Evolutionary conservation across 257 asterid species (phyloP), one percentile per base, ranked within the genome.

Genomic region (Echium plantagineum): DNA sequence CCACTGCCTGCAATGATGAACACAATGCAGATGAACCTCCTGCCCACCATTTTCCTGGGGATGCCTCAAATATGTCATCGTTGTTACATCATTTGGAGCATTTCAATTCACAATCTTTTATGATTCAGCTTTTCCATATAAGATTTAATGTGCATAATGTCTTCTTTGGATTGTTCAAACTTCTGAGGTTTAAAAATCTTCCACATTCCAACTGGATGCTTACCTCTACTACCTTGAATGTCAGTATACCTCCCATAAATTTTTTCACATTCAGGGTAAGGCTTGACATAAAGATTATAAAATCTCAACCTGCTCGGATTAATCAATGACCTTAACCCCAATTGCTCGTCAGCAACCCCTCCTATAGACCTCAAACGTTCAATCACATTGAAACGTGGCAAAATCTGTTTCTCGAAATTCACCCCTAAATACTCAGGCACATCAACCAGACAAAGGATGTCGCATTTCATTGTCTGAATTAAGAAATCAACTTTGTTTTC

Each of bases 151-250:
- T 76, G 79, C 76, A 63, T 62, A 48, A 72, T 75, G 73, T 85
- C 96, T 49, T 85, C 73, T 12, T 24, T 38, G 15, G 84, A 71
- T 60, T 68, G 59, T 1, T 67, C 73, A 76, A 74, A 66, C 71
- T 67, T 68, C 8, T 72, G 72, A 24, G 96, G 98, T 78, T 18
- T 69, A 55, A 90, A 87, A 62, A 85, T 91, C 78, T 81, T 90
- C 98, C 98, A 90, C 89, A 90, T 63, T 55, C 95, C 98, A 59
- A 77, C 73, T 2, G 94, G 89, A 68, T 81, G 95, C 21, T 71
- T 76, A 22, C 42, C 77, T 58, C 58, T 78, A 65, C 51, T 72
- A 7, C 26, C 12, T 46, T 64, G 65, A 57, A 49, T 64, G 49
- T 59, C 74, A 54, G 71, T 71, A 64, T 78, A 76, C 71, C 86